phyloP scores from a whole-genome alignment of 257 asterid genomes.

The Penstemon barbatus region DNA sequence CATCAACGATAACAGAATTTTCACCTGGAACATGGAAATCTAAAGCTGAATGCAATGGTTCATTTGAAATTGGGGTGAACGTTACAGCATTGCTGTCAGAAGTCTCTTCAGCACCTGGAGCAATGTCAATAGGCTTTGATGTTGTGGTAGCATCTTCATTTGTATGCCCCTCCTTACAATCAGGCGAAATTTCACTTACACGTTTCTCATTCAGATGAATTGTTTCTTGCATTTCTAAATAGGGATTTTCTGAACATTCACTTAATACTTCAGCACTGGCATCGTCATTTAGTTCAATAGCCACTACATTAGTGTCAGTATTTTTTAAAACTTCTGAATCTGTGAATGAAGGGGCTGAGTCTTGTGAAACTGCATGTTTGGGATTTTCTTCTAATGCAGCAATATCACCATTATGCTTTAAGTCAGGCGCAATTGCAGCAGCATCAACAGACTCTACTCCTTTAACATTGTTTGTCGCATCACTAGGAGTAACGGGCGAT shows the following conservation, averaged over 20 bases:
- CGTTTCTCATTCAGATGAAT: constrained; percentile 1
- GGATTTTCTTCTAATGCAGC: constrained; percentile 20
- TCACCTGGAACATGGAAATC: constrained; percentile 28
- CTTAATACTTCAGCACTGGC: not conserved
- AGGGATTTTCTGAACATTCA: constrained; percentile 27
- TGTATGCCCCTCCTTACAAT: constrained; percentile 21
- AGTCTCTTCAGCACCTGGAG: constrained; percentile 17
- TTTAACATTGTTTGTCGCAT: constrained; percentile 16
- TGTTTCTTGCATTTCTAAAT: constrained; percentile 24
- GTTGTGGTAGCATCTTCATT: not conserved
- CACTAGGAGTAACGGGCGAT: constrained; percentile 19
- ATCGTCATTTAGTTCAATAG: constrained; percentile 27
- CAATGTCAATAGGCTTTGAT: constrained; percentile 22
- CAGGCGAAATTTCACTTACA: constrained; percentile 26
- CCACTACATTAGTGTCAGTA: constrained; percentile 5
- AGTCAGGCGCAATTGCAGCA: constrained; percentile 15
- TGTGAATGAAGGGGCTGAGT: not conserved
- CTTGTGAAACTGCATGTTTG: constrained; percentile 19
- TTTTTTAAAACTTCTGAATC: constrained; percentile 24
- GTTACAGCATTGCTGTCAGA: constrained; percentile 25
- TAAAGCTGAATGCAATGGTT: constrained; percentile 28
- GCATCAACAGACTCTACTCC: constrained; percentile 26
- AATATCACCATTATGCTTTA: constrained; percentile 15
- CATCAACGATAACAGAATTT: constrained; percentile 32
- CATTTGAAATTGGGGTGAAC: constrained; percentile 26